Percentiles rank a stretch among this genome's conserved stretches.
Conservation (phyloP, 805 yeast genomes). For the Yarrowia sp. region DNA sequence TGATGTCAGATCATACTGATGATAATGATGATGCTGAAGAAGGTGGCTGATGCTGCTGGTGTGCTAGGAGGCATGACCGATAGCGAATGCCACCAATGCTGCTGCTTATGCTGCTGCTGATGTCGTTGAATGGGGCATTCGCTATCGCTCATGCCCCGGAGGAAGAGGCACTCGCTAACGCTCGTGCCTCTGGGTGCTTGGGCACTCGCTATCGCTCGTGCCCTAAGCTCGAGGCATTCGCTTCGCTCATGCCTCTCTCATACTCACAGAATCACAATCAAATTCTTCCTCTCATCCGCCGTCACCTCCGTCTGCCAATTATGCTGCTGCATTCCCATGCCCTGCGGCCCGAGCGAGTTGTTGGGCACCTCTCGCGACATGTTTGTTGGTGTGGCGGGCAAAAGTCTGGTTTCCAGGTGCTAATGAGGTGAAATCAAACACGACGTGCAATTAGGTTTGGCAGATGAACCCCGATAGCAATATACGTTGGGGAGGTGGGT, state of each 20-base stretch:
- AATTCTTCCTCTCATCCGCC: slow-evolving; percentile 34
- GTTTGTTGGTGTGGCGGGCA: slow-evolving; percentile 6
- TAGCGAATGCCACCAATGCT: too few species aligned
- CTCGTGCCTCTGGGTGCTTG: too few species aligned
- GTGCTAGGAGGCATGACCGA: too few species aligned
- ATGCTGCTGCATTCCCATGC: slow-evolving; percentile 27
- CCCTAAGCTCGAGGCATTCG: too few species aligned
- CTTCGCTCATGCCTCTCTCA: neutral
- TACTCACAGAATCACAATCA: slow-evolving; percentile 34
- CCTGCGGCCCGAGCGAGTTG: slow-evolving; percentile 29
- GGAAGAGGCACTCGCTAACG: too few species aligned
- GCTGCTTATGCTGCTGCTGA: too few species aligned
- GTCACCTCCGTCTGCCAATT: slow-evolving; percentile 31
- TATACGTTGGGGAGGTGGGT: neutral
- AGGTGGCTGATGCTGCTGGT: too few species aligned
- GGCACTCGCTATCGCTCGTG: too few species aligned
- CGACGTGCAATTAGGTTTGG: neutral
- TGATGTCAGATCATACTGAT: too few species aligned
- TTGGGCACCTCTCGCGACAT: slow-evolving; percentile 26
- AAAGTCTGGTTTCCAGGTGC: neutral
- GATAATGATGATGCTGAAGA: too few species aligned
- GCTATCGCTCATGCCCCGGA: too few species aligned
- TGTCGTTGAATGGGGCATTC: too few species aligned
- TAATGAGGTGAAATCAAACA: slow-evolving; percentile 20
- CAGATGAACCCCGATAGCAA: neutral